Percentiles rank a stretch among this genome's conserved stretches.
Conservation (phyloP, 768 basidiomycete genomes). For the button mushroom (Agaricus bisporus) region DNA sequence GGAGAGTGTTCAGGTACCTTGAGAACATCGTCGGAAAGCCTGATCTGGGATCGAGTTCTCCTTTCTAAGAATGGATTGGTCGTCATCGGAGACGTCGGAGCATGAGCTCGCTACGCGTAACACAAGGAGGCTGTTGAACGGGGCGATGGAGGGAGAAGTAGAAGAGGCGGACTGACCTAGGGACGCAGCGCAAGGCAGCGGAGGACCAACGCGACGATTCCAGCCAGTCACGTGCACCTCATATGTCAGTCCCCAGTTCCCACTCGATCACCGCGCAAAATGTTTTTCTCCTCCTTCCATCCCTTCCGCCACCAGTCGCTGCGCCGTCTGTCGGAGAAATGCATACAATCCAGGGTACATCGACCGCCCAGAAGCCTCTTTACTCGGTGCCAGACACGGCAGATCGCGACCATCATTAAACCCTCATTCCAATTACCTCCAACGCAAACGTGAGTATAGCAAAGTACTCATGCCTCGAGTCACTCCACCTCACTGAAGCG, state of each 20-base stretch:
- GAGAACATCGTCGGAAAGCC: slow-evolving; percentile 40
- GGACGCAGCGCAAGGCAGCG: neutral
- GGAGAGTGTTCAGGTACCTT: slow-evolving; percentile 42
- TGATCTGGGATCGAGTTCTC: slow-evolving; percentile 46
- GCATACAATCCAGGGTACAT: neutral
- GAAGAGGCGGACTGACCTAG: neutral
- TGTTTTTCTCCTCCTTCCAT: slow-evolving; percentile 1
- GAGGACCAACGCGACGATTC: slow-evolving; percentile 6
- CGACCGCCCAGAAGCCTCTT: neutral
- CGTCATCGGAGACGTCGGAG: neutral
- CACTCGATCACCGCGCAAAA: neutral
- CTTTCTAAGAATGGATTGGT: neutral
- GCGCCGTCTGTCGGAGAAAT: neutral
- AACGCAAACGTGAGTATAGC: slow-evolving; percentile 2
- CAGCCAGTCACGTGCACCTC: slow-evolving; percentile 1
- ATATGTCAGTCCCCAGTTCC: neutral
- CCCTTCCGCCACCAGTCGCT: neutral
- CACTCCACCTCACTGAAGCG: slow-evolving; percentile 5
- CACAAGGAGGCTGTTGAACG: neutral
- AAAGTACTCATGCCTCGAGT: neutral
- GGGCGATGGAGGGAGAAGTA: neutral
- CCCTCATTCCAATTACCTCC: neutral
- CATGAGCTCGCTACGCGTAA: neutral
- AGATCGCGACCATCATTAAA: neutral
- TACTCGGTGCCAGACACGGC: neutral